Conservation (phyloP, 176 grass and related monocot genomes). For the Oryza meyeriana region DNA sequence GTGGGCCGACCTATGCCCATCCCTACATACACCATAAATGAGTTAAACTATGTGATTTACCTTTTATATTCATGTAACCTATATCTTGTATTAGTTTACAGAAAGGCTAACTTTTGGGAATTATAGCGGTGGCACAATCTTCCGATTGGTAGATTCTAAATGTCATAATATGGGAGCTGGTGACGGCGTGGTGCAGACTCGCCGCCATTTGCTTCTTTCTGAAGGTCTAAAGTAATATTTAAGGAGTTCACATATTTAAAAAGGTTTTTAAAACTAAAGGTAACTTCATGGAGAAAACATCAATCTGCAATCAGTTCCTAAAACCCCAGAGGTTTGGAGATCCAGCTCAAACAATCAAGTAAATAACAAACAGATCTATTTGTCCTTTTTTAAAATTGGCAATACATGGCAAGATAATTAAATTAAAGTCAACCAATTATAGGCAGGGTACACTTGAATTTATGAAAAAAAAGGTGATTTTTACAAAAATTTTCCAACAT, state of each 20-base stretch:
- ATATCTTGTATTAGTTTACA: background rate
- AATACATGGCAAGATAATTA: background rate
- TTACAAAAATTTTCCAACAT: background rate
- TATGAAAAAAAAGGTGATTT: background rate
- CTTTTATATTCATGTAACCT: too few relatives aligned
- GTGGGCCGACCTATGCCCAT: too few relatives aligned
- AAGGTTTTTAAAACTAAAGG: too few relatives aligned
- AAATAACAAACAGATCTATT: background rate
- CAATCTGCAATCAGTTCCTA: background rate
- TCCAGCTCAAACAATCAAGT: background rate
- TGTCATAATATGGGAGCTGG: background rate
- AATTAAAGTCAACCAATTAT: background rate
- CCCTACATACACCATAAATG: too few relatives aligned
- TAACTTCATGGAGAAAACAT: background rate
- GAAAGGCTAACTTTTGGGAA: background rate
- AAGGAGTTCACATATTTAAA: too few relatives aligned
- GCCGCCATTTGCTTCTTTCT: background rate
- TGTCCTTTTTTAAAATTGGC: conserved; percentile 3
- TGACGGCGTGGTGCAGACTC: too few relatives aligned
- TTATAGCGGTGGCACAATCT: background rate
- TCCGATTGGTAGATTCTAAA: background rate
- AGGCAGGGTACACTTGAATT: background rate
- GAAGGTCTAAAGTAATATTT: too few relatives aligned
- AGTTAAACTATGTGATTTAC: background rate
- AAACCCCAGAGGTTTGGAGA: background rate